phyloP scores from a whole-genome alignment of 345 rosid genomes.

The Barbarea vulgaris region DNA sequence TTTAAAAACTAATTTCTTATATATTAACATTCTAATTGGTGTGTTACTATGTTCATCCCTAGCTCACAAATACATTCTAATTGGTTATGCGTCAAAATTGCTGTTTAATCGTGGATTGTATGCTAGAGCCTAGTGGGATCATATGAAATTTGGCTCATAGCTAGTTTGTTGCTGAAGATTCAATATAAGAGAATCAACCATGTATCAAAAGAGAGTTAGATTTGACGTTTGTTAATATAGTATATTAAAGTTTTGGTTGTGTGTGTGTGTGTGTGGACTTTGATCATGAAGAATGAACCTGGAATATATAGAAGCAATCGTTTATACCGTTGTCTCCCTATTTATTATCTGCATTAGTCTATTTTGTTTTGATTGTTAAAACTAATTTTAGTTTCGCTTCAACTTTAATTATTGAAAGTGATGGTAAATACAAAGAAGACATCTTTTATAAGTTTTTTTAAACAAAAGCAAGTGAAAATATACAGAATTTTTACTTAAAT shows the following conservation, averaged over 20 bases:
- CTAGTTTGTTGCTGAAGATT: not conserved
- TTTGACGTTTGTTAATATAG: no score
- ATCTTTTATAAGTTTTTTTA: not conserved
- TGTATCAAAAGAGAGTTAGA: not conserved
- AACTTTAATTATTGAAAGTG: not conserved
- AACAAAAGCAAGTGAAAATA: conserved; percentile 7
- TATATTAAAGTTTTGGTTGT: no score
- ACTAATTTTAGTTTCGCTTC: no score
- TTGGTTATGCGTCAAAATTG: no score
- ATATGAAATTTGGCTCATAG: not conserved
- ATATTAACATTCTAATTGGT: not conserved
- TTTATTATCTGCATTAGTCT: no score
- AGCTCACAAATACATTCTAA: not conserved
- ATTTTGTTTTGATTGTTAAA: no score
- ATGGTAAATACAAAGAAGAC: not conserved
- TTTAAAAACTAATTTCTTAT: not conserved
- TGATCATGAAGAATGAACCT: no score
- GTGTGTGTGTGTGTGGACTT: no score
- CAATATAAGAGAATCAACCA: not conserved
- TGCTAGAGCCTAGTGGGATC: not conserved
- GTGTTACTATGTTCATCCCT: conserved; percentile 4
- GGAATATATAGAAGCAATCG: no score
- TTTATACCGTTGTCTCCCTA: no score
- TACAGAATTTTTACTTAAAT: conserved; percentile 16
- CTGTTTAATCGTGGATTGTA: not conserved